Conservation (phyloP, 305 asterid species). For the Vinca major region DNA sequence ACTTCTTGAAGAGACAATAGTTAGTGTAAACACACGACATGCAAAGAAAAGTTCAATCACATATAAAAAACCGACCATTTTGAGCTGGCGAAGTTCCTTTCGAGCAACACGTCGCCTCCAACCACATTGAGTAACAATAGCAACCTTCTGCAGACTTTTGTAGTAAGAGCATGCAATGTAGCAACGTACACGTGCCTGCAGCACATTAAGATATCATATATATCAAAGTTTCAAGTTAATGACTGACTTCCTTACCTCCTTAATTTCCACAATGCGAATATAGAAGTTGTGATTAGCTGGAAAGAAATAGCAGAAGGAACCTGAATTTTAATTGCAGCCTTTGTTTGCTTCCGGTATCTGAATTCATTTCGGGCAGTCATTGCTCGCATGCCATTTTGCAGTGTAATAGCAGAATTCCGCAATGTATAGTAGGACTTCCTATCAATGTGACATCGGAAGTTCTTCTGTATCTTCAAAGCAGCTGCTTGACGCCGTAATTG, state of each 20-base stretch:
- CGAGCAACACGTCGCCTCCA: constrained; percentile 91
- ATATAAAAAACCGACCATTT: constrained; percentile 56
- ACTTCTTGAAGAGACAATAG: not conserved
- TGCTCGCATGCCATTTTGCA: constrained; percentile 96
- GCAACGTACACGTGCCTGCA: constrained; percentile 75
- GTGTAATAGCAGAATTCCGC: constrained; percentile 49
- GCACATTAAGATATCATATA: constrained; percentile 18
- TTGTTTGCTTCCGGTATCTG: constrained; percentile 78
- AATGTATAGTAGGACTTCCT: constrained; percentile 49
- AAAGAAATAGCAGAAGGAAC: constrained; percentile 27
- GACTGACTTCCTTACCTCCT: not conserved
- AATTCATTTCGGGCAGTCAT: constrained; percentile 79
- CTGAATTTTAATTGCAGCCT: constrained; percentile 88
- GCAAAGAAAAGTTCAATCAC: constrained; percentile 17
- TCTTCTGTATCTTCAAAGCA: constrained; percentile 83
- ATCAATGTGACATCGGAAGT: constrained; percentile 61
- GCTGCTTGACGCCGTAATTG: constrained; percentile 83
- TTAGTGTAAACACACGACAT: not conserved
- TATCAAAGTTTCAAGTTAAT: constrained; percentile 8
- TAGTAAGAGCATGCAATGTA: constrained; percentile 60
- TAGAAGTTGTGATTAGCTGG: constrained; percentile 1
- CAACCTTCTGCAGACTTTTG: constrained; percentile 74
- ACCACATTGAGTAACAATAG: constrained; percentile 78
- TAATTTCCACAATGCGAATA: not conserved
- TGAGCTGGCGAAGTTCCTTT: constrained; percentile 82